These are phyloP conservation scores for Talaromyces sp. DNA, from an alignment of 2,329 filamentous ascomycete genomes.

Conservation along the genomic window DNA sequence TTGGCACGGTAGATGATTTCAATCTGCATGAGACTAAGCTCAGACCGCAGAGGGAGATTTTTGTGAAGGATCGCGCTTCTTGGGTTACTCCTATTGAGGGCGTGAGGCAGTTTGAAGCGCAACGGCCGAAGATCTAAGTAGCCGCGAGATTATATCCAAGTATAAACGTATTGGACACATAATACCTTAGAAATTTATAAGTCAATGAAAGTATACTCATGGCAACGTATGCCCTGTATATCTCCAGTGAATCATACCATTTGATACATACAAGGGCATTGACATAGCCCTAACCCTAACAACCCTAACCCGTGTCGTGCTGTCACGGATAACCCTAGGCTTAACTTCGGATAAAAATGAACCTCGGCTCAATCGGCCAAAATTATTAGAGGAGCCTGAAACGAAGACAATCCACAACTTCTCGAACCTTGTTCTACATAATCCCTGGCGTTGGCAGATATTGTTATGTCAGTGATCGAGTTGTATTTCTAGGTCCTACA, in stretches of 20 bases:
- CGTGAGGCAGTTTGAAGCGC: background rate
- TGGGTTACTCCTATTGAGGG: constrained; percentile 13
- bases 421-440: background rate
- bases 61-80: constrained; percentile 50
- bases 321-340: background rate
- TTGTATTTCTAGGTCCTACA: background rate
- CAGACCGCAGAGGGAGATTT: constrained; percentile 55
- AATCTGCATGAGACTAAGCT: constrained; percentile 57
- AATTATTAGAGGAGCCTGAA: background rate
- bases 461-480: background rate
- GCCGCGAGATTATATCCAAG: background rate
- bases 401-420: background rate
- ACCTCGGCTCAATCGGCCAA: constrained; percentile 2
- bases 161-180: background rate
- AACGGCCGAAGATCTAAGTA: background rate
- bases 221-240: no score
- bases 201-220: no score
- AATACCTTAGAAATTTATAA: no score
- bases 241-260: no score
- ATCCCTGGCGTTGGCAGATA: background rate
- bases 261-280: background rate
- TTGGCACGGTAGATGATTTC: constrained; percentile 65
- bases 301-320: background rate
- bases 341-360: background rate
- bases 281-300: background rate